Base-by-base conservation (phyloP, 805 yeast genomes). In the Hanseniaspora thailandica region DNA sequence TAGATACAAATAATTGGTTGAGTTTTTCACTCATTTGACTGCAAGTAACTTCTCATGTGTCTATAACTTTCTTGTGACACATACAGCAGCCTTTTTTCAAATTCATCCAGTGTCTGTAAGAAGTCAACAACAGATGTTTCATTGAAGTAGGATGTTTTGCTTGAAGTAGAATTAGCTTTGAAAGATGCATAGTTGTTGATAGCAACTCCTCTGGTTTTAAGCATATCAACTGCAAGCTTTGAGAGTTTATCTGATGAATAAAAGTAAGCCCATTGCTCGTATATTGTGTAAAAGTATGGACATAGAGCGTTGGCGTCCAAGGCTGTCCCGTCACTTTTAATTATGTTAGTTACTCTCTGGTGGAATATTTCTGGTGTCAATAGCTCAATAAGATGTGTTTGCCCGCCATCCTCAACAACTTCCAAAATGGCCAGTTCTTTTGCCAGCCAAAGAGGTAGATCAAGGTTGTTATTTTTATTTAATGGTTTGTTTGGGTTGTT, bases 361-460 rank as follows among this genome's bases (percentile, higher is more conserved):
- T 77, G 71, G 53, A 88, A 75, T 39, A 81, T 78, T 2, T 80
- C 84, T 0, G 97, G 97, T 47, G 77, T 80, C 25, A 78, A 68
- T 52, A 88, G 70, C 47, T 78, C 82, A 5, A 86, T 71, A 59
- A 86, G 85, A 30, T 45, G 51, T 31, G 59, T 63, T 17, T 64
- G 60, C 5, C 58, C 60, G 7, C 58, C 57, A 13, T 66, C 70
- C 54, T 61, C 57, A 13, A 56, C 58, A 13, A 62, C 60, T 56
- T 73, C 61, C 58, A 67, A 60, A 19, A 76, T 70, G 0, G 95
- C 95, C 31, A 89, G 68, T 1, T 84, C 76, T 55, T 81, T 81
- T 0, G 96, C 94, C 39, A 90, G 67, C 97, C 97, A 90, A 28
- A 88, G 66, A 0, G 97, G 97, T 23, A 90, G 71, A 55, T 85